phyloP scores from a whole-genome alignment of 2,329 filamentous ascomycete species.

The Dactylellina drechsleri region DNA sequence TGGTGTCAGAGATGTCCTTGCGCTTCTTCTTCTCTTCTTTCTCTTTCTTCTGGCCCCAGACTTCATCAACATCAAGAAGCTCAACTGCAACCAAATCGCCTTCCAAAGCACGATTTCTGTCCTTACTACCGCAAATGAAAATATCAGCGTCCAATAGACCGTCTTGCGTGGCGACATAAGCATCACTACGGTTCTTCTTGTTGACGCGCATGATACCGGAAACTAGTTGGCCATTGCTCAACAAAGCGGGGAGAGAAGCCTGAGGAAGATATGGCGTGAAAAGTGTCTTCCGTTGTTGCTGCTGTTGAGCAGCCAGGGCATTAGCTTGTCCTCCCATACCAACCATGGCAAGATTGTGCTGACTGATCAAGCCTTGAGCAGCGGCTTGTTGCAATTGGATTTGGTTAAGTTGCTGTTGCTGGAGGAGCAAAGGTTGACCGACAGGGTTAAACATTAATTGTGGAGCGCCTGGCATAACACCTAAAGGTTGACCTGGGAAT shows the following conservation, averaged over 20 bases:
- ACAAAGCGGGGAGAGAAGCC: constrained; percentile 87
- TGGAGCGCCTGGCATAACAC: constrained; percentile 79
- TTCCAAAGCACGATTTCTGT: constrained; percentile 94
- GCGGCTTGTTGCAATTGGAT: constrained; percentile 91
- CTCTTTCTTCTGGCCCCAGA: constrained; percentile 98
- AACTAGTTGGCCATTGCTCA: constrained; percentile 91
- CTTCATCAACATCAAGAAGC: constrained; percentile 95
- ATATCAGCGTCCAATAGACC: constrained; percentile 92
- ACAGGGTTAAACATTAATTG: constrained; percentile 59
- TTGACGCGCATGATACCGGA: constrained; percentile 97
- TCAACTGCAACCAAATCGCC: constrained; percentile 96
- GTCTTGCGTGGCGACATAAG: constrained; percentile 94
- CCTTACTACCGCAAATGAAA: constrained; percentile 99
- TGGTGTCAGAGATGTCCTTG: constrained; percentile 95
- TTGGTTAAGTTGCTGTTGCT: constrained; percentile 76
- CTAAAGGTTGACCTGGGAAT: constrained; percentile 84
- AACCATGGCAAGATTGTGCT: constrained; percentile 77
- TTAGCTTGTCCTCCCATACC: constrained; percentile 60
- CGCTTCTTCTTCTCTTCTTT: constrained; percentile 99
- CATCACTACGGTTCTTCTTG: constrained; percentile 99
- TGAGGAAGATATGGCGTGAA: constrained; percentile 98
- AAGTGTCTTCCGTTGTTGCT: constrained; percentile 95
- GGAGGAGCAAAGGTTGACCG: constrained; percentile 75
- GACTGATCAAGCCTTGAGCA: constrained; percentile 75
- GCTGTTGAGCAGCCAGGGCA: constrained; percentile 69